Conservation (phyloP, 2,329 filamentous ascomycete genomes). For the Arthroderma uncinatum region DNA sequence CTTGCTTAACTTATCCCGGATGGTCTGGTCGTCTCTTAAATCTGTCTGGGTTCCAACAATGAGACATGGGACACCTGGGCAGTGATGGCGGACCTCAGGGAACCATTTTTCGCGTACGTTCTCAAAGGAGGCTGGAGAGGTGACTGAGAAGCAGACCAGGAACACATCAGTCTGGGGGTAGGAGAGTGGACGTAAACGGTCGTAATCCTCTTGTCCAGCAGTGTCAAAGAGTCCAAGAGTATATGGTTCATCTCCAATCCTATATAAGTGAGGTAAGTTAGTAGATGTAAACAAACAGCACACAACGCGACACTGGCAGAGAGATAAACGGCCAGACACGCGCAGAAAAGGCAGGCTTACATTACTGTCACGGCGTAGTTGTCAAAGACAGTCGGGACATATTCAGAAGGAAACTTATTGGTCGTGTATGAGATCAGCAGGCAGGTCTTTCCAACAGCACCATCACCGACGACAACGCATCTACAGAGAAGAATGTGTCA, state of each 20-base stretch:
- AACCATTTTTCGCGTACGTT: conserved; percentile 99
- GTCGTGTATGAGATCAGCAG: conserved; percentile 98
- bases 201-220: conserved; percentile 98
- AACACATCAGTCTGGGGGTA: conserved; percentile 99
- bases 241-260: conserved; percentile 98
- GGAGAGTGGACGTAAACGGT: conserved; percentile 86
- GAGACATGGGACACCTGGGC: conserved; percentile 90
- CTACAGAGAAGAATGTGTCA: conserved; percentile 38
- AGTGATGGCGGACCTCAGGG: conserved; percentile 96
- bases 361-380: conserved; percentile 99
- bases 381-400: conserved; percentile 97
- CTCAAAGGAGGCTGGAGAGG: conserved; percentile 92
- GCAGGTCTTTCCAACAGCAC: conserved; percentile 98
- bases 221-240: conserved; percentile 97
- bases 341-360: conserved; percentile 50
- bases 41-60: conserved; percentile 98
- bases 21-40: conserved; percentile 76
- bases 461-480: conserved; percentile 97
- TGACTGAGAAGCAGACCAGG: conserved; percentile 97
- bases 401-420: conserved; percentile 99
- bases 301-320: background rate
- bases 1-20: conserved; percentile 82
- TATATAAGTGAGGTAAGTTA: conserved; percentile 30
- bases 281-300: background rate
- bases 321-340: background rate